phyloP scores from a whole-genome alignment of 116 monocot genomes.

The Posidonia oceanica region DNA sequence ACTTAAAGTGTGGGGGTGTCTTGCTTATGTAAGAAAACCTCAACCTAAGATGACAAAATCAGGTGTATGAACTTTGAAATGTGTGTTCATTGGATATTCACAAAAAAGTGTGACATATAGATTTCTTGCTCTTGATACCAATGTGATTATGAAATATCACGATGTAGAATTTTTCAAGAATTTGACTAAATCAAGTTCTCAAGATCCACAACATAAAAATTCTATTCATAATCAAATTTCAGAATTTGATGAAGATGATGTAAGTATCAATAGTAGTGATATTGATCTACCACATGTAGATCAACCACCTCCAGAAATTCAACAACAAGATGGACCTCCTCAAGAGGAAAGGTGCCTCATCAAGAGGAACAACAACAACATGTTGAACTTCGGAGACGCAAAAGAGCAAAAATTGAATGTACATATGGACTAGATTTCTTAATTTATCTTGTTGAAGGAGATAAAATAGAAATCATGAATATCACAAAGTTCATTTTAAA shows the following conservation, averaged over 20 bases:
- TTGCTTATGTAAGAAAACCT: not conserved
- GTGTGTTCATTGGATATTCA: too few relatives aligned
- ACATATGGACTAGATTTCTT: not conserved
- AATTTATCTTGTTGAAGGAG: not conserved
- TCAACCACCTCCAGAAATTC: not conserved
- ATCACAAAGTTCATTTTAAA: not conserved
- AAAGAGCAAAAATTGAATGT: not conserved
- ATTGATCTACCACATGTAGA: not conserved
- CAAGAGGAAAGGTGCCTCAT: not conserved
- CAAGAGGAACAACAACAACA: too few relatives aligned
- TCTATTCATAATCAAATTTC: not conserved
- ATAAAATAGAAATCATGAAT: not conserved
- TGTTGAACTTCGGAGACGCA: too few relatives aligned
- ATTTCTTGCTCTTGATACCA: not conserved
- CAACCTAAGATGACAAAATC: too few relatives aligned
- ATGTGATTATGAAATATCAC: not conserved
- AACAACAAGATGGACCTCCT: not conserved
- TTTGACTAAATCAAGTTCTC: not conserved
- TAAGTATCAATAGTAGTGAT: not conserved
- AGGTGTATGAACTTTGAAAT: not conserved
- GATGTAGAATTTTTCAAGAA: not conserved
- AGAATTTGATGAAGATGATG: too few relatives aligned
- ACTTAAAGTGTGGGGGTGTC: not conserved
- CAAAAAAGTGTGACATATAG: too few relatives aligned
- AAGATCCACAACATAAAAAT: not conserved